Base-by-base conservation (phyloP, 192 early-diverging fungal species). In the Dimargaris xerosporica region DNA sequence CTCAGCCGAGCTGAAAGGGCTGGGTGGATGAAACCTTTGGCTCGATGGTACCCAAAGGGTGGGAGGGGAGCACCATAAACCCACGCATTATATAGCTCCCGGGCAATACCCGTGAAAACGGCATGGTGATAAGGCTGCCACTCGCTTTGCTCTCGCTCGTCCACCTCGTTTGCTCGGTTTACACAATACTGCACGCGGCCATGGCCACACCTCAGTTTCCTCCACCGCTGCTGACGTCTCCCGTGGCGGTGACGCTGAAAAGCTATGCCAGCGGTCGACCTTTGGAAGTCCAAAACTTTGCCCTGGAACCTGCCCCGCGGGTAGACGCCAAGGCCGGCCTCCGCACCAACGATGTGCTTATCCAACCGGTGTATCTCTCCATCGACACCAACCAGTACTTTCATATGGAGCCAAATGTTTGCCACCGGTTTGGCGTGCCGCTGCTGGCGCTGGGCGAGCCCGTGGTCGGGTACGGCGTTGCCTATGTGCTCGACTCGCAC, bases 301-400 rank as follows among this genome's bases (percentile, higher is more conserved):
- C 17, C 16, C 12, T 59, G 2, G 31, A 29, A 16, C 41, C 28
- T 0, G 30, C 0, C 4, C 17, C 15, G 39, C 28, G 5, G 42
- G n/a, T 5, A 44, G 41, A 30, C 12, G 17, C 16, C 16, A 23
- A 2, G 17, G n/a, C 21, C n/a, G n/a, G n/a, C 15, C 43, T 60
- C 34, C 3, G 42, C 17, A 0, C 30, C 17, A 39, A 34, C 16
- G 41, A 60, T 1, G 58, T 60, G n/a, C 42, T 89, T 26, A 58
- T 88, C 2, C 84, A 85, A 44, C 77, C 75, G 44, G 73, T 84
- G 23, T 81, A 72, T 51, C 66, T 91, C 21, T 88, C 85, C 7
- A 67, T 89, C 13, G 87, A 90, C 67, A 87, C 85, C 16, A 90
- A 91, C 70, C 80, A 85, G 80, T 74, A 78, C 59, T 64, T 73